Conservation (phyloP, 805 yeast genomes). For the Ogataea methanolica region DNA sequence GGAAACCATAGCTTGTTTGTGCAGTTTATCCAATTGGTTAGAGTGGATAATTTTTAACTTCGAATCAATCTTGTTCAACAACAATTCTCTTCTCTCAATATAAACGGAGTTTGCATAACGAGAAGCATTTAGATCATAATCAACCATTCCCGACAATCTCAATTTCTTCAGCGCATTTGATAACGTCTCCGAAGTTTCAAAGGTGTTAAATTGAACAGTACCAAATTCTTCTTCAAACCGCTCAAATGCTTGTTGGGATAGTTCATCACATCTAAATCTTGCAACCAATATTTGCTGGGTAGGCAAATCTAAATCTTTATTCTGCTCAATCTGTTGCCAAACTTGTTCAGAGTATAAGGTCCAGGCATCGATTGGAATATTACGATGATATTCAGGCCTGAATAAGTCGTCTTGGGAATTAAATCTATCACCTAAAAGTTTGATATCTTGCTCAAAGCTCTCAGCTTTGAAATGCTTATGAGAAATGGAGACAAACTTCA, state of each 20-base stretch:
- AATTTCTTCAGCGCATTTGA: conserved; percentile 41
- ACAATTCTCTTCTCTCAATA: conserved; percentile 48
- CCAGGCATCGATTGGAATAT: conserved; percentile 96
- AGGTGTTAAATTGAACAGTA: conserved; percentile 19
- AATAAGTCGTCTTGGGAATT: conserved; percentile 42
- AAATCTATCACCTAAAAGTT: conserved; percentile 59
- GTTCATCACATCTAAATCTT: conserved; percentile 90
- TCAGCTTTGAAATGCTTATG: conserved; percentile 83
- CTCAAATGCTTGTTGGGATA: conserved; percentile 50
- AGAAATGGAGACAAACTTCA: conserved; percentile 73
- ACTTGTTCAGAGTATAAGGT: conserved; percentile 81
- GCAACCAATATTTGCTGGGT: conserved; percentile 96
- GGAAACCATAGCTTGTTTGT: conserved; percentile 27
- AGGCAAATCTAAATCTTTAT: conserved; percentile 92
- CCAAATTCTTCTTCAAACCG: conserved; percentile 36
- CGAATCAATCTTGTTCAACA: conserved; percentile 45
- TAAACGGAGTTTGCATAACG: conserved; percentile 69
- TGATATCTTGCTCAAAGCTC: conserved; percentile 58
- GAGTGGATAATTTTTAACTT: conserved; percentile 42
- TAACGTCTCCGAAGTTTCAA: conserved; percentile 28
- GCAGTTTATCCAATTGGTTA: conserved; percentile 34
- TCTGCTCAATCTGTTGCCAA: conserved; percentile 91
- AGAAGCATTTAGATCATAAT: conserved; percentile 70
- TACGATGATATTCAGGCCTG: conserved; percentile 70
- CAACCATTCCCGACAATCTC: conserved; percentile 40